These are phyloP conservation scores for Aspergillus neoniger DNA, from an alignment of 2,329 filamentous ascomycete genomes.

Conservation along the genomic window DNA sequence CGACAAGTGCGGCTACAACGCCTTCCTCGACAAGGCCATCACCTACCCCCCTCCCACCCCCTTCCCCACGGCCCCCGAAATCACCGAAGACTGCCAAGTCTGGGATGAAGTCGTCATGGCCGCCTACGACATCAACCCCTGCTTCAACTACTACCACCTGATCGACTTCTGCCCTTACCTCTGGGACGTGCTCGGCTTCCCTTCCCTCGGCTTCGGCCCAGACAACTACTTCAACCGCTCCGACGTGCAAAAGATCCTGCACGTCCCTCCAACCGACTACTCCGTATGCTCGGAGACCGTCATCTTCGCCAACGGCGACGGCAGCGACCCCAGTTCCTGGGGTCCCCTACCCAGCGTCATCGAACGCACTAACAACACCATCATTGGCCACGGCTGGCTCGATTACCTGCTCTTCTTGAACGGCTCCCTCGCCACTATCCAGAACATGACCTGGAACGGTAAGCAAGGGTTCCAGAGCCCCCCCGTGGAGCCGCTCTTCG, in stretches of 20 bases:
- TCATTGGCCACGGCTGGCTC: constrained; percentile 71
- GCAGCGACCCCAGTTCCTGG: constrained; percentile 40
- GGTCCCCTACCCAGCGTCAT: constrained; percentile 66
- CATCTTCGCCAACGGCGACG: constrained; percentile 52
- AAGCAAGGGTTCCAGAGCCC: constrained; percentile 66
- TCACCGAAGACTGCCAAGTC: constrained; percentile 56
- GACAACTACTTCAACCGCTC: constrained; percentile 68
- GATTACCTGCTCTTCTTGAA: constrained; percentile 70
- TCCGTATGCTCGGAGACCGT: constrained; percentile 44
- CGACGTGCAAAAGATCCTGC: constrained; percentile 68
- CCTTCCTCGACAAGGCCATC: constrained; percentile 50
- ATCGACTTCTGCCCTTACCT: constrained; percentile 69
- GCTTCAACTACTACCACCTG: constrained; percentile 75
- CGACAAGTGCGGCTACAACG: constrained; percentile 48
- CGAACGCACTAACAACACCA: constrained; percentile 69
- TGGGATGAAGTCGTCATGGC: constrained; percentile 59
- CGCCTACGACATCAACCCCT: constrained; percentile 65
- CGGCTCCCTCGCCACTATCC: constrained; percentile 70
- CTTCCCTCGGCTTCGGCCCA: constrained; percentile 65
- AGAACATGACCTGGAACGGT: constrained; percentile 81
- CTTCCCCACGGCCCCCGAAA: constrained; percentile 56
- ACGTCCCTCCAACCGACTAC: constrained; percentile 53
- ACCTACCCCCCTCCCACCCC: constrained; percentile 67
- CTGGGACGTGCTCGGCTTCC: constrained; percentile 69
- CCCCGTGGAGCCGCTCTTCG: constrained; percentile 66